phyloP scores from a whole-genome alignment of 305 asterid species.

The Fraxinus paxiana region DNA sequence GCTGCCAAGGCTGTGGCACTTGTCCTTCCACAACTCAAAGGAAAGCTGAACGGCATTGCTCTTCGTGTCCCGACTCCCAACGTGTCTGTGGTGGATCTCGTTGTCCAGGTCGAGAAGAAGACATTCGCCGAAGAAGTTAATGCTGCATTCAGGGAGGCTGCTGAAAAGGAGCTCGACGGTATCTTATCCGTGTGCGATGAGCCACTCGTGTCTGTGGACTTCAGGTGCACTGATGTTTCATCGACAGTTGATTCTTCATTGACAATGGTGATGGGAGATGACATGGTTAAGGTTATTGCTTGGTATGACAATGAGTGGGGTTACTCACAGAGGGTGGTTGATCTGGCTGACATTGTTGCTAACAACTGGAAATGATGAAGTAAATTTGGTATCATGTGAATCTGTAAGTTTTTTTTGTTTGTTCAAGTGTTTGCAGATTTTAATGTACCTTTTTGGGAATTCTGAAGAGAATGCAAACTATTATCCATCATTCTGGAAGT shows the following conservation, averaged over 20 bases:
- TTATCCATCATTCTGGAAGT: slow-evolving; percentile 18
- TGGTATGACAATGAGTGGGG: slow-evolving; percentile 98
- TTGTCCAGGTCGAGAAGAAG: slow-evolving; percentile 88
- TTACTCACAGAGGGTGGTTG: slow-evolving; percentile 96
- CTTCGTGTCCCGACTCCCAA: slow-evolving; percentile 97
- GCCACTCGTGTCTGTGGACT: slow-evolving; percentile 86
- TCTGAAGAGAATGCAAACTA: slow-evolving; percentile 30
- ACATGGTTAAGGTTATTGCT: slow-evolving; percentile 96
- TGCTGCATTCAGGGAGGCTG: slow-evolving; percentile 77
- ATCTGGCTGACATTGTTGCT: slow-evolving; percentile 92
- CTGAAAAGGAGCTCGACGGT: slow-evolving; percentile 67
- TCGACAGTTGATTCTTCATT: slow-evolving; percentile 75
- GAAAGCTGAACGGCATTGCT: slow-evolving; percentile 88
- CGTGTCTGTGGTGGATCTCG: slow-evolving; percentile 87
- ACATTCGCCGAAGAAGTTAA: slow-evolving; percentile 93
- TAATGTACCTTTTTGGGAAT: slow-evolving; percentile 27
- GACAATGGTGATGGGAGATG: slow-evolving; percentile 97
- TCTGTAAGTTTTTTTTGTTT: background rate
- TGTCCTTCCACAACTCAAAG: slow-evolving; percentile 84
- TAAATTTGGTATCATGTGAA: background rate
- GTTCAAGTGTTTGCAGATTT: slow-evolving; percentile 25
- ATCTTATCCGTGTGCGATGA: slow-evolving; percentile 76
- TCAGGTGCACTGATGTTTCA: slow-evolving; percentile 82
- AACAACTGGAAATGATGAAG: slow-evolving; percentile 66
- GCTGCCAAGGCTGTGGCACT: slow-evolving; percentile 93